A percentile compares a stretch with the other conserved stretches of the same genome.
Conservation (phyloP, 495 filamentous ascomycete genomes). For the Penicillium psychrofluorescens region DNA sequence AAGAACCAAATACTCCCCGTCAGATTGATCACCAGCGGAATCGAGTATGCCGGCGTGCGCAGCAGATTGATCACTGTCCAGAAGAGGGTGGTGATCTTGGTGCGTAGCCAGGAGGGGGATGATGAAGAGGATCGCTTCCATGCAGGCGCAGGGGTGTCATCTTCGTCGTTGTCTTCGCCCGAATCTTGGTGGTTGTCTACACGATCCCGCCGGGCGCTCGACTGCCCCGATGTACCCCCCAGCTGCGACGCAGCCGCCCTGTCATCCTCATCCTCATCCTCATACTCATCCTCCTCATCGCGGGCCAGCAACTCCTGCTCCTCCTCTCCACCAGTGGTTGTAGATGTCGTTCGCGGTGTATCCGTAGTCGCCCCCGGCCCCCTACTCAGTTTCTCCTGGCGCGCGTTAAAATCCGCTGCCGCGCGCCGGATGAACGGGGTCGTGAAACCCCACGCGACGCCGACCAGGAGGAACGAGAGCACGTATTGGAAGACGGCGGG, state of each 20-base stretch:
- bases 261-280: background rate
- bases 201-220: too few species aligned
- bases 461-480: constrained; percentile 84
- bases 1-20: constrained; percentile 99
- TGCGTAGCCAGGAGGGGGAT: constrained; percentile 39
- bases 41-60: constrained; percentile 70
- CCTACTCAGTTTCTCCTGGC: constrained; percentile 21
- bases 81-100: constrained; percentile 47
- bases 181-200: background rate
- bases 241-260: too few species aligned
- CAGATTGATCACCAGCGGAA: constrained; percentile 81
- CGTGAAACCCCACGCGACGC: constrained; percentile 73
- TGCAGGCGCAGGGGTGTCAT: constrained; percentile 15
- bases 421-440: constrained; percentile 54
- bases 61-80: constrained; percentile 76
- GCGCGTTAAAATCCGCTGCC: constrained; percentile 50
- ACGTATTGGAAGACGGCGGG: constrained; percentile 72
- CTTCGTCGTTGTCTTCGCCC: constrained; percentile 9
- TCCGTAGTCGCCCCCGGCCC: too few species aligned
- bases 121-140: constrained; percentile 13
- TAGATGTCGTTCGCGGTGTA: too few species aligned
- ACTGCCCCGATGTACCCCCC: too few species aligned
- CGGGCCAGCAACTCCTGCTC: constrained; percentile 16
- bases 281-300: constrained; percentile 4
- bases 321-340: background rate